Percentiles rank a stretch among this genome's conserved stretches.
phyloP scores from a whole-genome alignment of 2,329 filamentous ascomycete genomes.

The Talaromyces sp. region DNA sequence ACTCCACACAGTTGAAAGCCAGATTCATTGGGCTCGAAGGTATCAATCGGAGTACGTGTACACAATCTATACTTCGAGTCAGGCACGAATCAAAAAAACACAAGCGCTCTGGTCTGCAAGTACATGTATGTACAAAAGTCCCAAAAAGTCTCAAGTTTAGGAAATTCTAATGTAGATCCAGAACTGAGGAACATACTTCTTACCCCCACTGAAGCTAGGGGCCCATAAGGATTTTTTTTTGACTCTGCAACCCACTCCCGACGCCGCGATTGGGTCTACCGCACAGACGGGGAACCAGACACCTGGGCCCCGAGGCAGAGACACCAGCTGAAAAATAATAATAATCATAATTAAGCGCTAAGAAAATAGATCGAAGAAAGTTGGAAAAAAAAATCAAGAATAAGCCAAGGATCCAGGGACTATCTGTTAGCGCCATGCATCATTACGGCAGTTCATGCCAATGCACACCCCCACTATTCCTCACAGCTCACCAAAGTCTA shows the following conservation, averaged over 20 bases:
- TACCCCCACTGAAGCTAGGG: constrained; percentile 3
- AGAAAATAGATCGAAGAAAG: not conserved
- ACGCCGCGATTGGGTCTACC: constrained; percentile 9
- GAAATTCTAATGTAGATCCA: not conserved
- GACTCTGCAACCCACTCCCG: not conserved
- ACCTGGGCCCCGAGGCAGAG: constrained; percentile 26
- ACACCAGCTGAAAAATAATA: constrained; percentile 27
- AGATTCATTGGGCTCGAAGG: not conserved
- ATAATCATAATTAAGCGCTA: not conserved
- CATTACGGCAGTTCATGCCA: too few relatives aligned
- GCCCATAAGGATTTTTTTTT: not conserved
- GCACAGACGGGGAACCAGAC: constrained; percentile 17
- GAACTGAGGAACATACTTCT: not conserved
- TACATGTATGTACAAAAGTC: not conserved
- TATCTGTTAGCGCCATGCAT: too few relatives aligned
- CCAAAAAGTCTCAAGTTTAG: not conserved
- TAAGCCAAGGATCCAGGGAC: not conserved
- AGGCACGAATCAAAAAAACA: not conserved
- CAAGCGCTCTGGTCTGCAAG: not conserved
- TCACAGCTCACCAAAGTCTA: too few relatives aligned
- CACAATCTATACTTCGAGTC: not conserved
- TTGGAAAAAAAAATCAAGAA: not conserved
- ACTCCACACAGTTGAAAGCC: not conserved
- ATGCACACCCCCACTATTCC: too few relatives aligned
- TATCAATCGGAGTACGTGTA: not conserved